phyloP scores from a whole-genome alignment of 495 filamentous ascomycete species.

The Venustampulla echinocandica region DNA sequence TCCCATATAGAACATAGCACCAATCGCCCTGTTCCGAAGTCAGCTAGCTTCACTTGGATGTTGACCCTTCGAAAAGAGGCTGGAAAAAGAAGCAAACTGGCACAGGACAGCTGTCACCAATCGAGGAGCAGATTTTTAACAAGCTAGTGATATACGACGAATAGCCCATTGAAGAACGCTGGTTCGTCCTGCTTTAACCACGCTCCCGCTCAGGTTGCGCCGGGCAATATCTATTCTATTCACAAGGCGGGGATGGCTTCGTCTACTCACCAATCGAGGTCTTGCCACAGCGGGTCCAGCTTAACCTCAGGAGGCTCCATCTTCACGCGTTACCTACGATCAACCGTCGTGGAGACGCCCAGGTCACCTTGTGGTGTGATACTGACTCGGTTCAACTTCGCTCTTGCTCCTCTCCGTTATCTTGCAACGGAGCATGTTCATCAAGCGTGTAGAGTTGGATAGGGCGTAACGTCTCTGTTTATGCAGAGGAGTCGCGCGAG shows the following conservation, averaged over 20 bases:
- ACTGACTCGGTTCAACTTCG: neutral
- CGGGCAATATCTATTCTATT: too few species aligned
- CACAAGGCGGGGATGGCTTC: constrained; percentile 20
- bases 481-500: too few species aligned
- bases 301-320: constrained; percentile 27
- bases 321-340: constrained; percentile 1
- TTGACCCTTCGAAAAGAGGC: neutral
- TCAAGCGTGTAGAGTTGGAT: too few species aligned
- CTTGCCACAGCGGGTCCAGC: constrained; percentile 62
- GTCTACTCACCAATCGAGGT: constrained; percentile 50
- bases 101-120: constrained; percentile 79
- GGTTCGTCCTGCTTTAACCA: too few species aligned
- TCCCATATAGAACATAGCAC: constrained; percentile 49
- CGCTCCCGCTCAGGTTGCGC: too few species aligned
- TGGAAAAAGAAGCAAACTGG: constrained; percentile 4
- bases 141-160: too few species aligned
- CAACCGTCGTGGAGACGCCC: neutral
- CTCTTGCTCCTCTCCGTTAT: neutral
- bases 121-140: too few species aligned
- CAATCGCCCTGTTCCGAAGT: neutral
- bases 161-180: too few species aligned
- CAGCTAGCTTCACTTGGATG: neutral
- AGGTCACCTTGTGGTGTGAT: neutral
- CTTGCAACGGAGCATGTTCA: too few species aligned
- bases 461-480: too few species aligned